Conservation (phyloP, 2,329 filamentous ascomycete species). For the Neopestalotiopsis sp. region DNA sequence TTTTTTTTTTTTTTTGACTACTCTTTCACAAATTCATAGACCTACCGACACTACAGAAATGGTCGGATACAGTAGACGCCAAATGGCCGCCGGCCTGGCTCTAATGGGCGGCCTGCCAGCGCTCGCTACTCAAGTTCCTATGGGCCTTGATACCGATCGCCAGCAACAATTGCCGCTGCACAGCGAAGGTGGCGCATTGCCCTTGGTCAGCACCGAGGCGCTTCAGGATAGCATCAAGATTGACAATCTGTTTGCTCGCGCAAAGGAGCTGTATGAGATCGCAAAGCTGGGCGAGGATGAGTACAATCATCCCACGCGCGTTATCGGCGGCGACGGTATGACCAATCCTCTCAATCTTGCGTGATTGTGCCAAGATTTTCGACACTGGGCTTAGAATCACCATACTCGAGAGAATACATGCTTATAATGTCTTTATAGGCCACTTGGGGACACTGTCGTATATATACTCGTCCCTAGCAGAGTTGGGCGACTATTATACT, state of each 20-base stretch:
- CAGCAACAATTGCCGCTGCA: slow-evolving; percentile 46
- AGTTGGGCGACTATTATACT: slow-evolving; percentile 65
- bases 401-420: not conserved
- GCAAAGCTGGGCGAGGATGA: slow-evolving; percentile 63
- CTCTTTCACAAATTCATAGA: not conserved
- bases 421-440: slow-evolving; percentile 44
- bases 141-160: slow-evolving; percentile 16
- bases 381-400: not conserved
- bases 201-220: slow-evolving; percentile 56
- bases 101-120: slow-evolving; percentile 22
- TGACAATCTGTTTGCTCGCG: slow-evolving; percentile 61
- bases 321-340: slow-evolving; percentile 69
- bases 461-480: slow-evolving; percentile 59
- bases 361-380: not conserved
- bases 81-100: slow-evolving; percentile 17
- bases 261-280: slow-evolving; percentile 66
- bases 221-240: slow-evolving; percentile 62
- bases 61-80: slow-evolving; percentile 18
- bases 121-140: slow-evolving; percentile 22
- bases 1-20: not conserved
- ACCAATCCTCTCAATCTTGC: not conserved
- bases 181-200: slow-evolving; percentile 28
- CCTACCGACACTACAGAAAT: not conserved
- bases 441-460: slow-evolving; percentile 70
- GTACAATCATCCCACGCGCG: slow-evolving; percentile 71